A percentile compares a stretch with the other conserved stretches of the same genome.
phyloP scores from a whole-genome alignment of 805 yeast genomes.

The Torulaspora indica region DNA sequence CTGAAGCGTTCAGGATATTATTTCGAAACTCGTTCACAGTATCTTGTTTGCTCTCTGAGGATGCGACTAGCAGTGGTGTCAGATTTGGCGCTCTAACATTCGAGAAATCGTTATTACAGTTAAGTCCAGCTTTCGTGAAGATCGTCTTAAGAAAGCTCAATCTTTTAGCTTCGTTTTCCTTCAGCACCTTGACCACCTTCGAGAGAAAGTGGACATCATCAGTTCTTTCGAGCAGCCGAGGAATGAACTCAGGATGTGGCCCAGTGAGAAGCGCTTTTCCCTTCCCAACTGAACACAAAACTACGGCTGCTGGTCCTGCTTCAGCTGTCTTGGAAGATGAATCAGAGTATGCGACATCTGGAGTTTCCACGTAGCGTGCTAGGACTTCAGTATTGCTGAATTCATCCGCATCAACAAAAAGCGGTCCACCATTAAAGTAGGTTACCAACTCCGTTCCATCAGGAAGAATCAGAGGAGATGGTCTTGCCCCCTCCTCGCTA shows the following conservation, averaged over 20 bases:
- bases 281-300: constrained; percentile 55
- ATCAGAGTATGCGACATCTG: constrained; percentile 46
- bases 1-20: constrained; percentile 11
- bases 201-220: constrained; percentile 33
- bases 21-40: constrained; percentile 16
- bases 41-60: constrained; percentile 13
- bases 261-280: constrained; percentile 80
- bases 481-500: constrained; percentile 69
- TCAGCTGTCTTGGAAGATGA: constrained; percentile 22
- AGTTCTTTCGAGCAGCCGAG: constrained; percentile 43
- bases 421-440: constrained; percentile 89
- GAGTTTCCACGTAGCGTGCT: constrained; percentile 56
- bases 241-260: constrained; percentile 83
- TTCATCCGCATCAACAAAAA: constrained; percentile 70
- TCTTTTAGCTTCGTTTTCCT: constrained; percentile 45
- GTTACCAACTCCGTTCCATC: constrained; percentile 28
- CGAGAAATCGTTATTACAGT: constrained; percentile 51
- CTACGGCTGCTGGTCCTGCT: constrained; percentile 58
- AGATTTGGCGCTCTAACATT: constrained; percentile 53
- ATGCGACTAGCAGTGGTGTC: constrained; percentile 58
- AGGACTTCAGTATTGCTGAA: constrained; percentile 61
- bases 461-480: constrained; percentile 45
- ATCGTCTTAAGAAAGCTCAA: constrained; percentile 52
- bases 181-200: constrained; percentile 40
- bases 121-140: constrained; percentile 58